phyloP scores from a whole-genome alignment of 2,329 filamentous ascomycete species.

The Septoria petroselini region DNA sequence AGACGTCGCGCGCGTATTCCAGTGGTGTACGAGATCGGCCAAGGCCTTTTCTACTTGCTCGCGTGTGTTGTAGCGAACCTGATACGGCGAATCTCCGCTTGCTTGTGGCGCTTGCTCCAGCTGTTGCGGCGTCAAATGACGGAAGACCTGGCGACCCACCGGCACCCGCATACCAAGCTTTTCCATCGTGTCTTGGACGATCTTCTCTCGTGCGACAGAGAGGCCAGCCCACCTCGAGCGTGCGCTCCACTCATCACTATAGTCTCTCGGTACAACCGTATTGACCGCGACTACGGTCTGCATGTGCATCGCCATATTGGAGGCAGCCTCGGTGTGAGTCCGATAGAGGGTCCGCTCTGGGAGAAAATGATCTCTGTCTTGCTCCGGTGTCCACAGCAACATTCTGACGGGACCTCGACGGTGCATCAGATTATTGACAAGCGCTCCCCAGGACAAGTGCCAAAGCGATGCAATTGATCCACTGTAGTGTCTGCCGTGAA shows the following conservation, averaged over 20 bases:
- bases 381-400: slow-evolving; percentile 66
- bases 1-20: neutral
- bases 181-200: slow-evolving; percentile 39
- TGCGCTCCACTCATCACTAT: neutral
- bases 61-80: slow-evolving; percentile 2
- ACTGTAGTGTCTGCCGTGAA: neutral
- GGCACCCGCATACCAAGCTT: slow-evolving; percentile 11
- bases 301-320: slow-evolving; percentile 60
- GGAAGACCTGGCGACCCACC: slow-evolving; percentile 1
- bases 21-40: slow-evolving; percentile 3
- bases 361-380: slow-evolving; percentile 58
- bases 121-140: neutral
- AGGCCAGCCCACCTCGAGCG: slow-evolving; percentile 13
- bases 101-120: neutral
- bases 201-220: slow-evolving; percentile 42
- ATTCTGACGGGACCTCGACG: slow-evolving; percentile 75
- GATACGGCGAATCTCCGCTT: slow-evolving; percentile 1
- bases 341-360: slow-evolving; percentile 47
- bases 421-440: slow-evolving; percentile 55
- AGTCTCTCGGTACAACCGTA: neutral
- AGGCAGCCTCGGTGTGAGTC: neutral
- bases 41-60: slow-evolving; percentile 2
- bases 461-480: slow-evolving; percentile 50
- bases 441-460: slow-evolving; percentile 58
- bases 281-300: slow-evolving; percentile 39